Evolutionary conservation across 208 protist species (phyloP), one percentile per base, ranked within the genome.

Genomic region (Tritrichomonas foetus): DNA sequence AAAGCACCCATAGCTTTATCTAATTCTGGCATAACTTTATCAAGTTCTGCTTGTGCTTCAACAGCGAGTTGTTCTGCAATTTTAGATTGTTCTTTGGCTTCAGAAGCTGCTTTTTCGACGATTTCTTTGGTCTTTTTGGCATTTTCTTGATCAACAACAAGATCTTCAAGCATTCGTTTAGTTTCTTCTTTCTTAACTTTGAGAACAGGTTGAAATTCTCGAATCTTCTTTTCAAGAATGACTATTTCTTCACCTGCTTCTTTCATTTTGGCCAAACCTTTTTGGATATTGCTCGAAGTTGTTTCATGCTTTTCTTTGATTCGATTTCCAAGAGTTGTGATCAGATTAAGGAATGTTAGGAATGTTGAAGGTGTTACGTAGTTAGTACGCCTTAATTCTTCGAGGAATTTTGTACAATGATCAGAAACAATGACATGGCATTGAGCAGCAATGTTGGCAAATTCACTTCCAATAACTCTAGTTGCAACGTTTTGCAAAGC

Each of bases 331-430:
- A 94, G 44, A 33, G 44, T 50, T 66, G 33, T 94, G 5, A 69
- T 98, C 93, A 97, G 97, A 50, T 95, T 97, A 64, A 99, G 96
- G 66, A 99, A 96, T 94, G 98, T 97, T 13, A 99, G 96, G 95
- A 98, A 99, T 13, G 97, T 98, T 66, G 97, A 98, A 57, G 98
- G 98, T 30, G 98, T 99, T 14, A 97, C 98, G 97, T 99, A 99
- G 94, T 97, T 98, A 93, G 96, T 97, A 49, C 98, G 96, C 49
- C 96, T 97, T 93, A 98, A 95, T 95, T 98, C 97, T 41, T 97
- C 96, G 94, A 96, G 98, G 95, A 98, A 99, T 72, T 96, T 72
- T 98, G 96, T 39, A 61, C 93, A 61, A 44, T 93, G 39, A 66
- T 55, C 11, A 55, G 50, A 44, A 95, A 94, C 53, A 57, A 93